Percentiles rank a stretch among this genome's conserved stretches.
Evolutionary conservation across 257 asterid genomes (phyloP).

Genomic region (Thymus mandschuricus): DNA sequence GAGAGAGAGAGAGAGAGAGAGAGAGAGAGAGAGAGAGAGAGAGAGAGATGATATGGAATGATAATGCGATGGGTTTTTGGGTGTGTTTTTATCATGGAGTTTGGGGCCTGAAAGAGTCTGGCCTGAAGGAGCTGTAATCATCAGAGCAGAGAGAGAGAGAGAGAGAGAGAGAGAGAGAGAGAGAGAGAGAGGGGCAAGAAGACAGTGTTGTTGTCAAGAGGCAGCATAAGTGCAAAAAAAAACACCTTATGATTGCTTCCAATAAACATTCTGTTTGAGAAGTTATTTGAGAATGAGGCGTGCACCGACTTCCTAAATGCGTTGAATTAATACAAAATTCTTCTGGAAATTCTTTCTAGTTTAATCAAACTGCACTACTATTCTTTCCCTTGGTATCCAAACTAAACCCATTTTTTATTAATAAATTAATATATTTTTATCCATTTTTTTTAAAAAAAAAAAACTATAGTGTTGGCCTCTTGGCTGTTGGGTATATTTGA

Average conservation of each 20-base stretch:
- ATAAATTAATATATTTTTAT: neutral
- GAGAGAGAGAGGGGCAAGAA: conserved; percentile 69
- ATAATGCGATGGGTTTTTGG: neutral
- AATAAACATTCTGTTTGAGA: conserved; percentile 25
- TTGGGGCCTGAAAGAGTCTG: conserved; percentile 31
- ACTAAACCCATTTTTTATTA: neutral
- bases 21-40: conserved; percentile 1
- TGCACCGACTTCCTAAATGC: conserved; percentile 46
- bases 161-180: conserved; percentile 33
- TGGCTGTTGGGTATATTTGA: neutral
- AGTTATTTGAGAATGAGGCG: conserved; percentile 34
- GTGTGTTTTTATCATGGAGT: conserved; percentile 21
- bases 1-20: neutral
- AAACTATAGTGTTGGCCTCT: conserved; percentile 21
- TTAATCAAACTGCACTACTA: conserved; percentile 18
- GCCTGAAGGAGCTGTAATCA: conserved; percentile 48
- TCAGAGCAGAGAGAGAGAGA: conserved; percentile 38
- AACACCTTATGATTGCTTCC: conserved; percentile 46
- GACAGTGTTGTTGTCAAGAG: conserved; percentile 53
- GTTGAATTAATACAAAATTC: conserved; percentile 24
- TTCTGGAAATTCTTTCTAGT: conserved; percentile 1
- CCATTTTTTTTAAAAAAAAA: neutral
- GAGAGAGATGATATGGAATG: conserved; percentile 8
- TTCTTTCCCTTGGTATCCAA: conserved; percentile 6
- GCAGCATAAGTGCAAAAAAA: conserved; percentile 37